Percentiles rank a stretch among this genome's conserved stretches.
Conservation (phyloP, 768 basidiomycete genomes). For the Rhizopogon vinicolor region DNA sequence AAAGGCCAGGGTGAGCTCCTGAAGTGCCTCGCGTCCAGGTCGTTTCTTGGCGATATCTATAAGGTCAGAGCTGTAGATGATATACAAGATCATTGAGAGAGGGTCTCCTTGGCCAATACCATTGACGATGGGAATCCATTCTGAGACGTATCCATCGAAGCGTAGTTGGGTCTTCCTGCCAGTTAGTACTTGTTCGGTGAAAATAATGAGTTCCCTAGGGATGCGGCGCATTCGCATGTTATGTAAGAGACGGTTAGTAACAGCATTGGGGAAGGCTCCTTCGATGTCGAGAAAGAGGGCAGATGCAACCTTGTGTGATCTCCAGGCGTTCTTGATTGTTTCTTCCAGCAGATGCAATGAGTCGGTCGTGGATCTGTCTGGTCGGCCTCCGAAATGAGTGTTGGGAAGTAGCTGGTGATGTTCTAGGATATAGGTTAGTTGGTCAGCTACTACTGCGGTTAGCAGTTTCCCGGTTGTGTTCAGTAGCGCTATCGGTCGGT, state of each 20-base stretch:
- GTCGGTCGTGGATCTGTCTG: conserved; percentile 34
- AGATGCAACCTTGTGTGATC: conserved; percentile 26
- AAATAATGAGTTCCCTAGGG: too few relatives aligned
- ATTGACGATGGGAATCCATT: conserved; percentile 7
- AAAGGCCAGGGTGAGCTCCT: too few relatives aligned
- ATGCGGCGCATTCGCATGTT: conserved; percentile 19
- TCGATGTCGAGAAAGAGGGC: conserved; percentile 38
- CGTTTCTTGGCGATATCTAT: conserved; percentile 6
- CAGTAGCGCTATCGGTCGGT: conserved; percentile 34
- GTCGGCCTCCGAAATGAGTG: conserved; percentile 33
- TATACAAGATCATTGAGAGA: conserved; percentile 18
- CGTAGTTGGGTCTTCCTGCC: too few relatives aligned
- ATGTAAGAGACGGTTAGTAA: conserved; percentile 23
- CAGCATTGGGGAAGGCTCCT: conserved; percentile 38
- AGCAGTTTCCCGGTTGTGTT: conserved; percentile 28
- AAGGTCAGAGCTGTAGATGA: conserved; percentile 19
- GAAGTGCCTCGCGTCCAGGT: too few relatives aligned
- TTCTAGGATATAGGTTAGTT: conserved; percentile 24
- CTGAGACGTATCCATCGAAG: conserved; percentile 3
- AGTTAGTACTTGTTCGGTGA: too few relatives aligned
- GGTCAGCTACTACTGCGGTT: conserved; percentile 17
- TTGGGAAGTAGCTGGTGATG: conserved; percentile 27
- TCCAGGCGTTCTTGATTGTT: conserved; percentile 35
- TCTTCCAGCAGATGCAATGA: conserved; percentile 28
- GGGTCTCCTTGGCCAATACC: conserved; percentile 26